Base-by-base conservation (phyloP, 805 yeast species). In the Candida parachauliodes region DNA sequence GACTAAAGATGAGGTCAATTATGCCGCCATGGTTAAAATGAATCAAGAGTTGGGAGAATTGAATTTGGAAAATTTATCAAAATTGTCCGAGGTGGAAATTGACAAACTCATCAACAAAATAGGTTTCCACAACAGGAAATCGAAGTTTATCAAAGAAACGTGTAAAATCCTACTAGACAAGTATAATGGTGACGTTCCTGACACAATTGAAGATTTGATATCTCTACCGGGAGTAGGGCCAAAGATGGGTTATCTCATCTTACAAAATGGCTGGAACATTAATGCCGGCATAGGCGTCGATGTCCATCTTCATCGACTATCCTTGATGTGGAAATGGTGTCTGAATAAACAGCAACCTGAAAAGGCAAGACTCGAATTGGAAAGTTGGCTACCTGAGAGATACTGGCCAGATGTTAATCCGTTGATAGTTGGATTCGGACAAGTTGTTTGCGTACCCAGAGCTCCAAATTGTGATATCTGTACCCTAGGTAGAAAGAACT, bases 211-310 rank as follows among this genome's bases (percentile, higher is more conserved):
- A 5, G 89, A 81, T 1, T 68, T 89, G 36, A 68, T 75, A 4
- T 58, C 73, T 0, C 62, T 89, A 22, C 96, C 96, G 0, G 98
- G 98, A 0, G 95, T 89, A 2, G 98, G 98, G 0, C 96, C 96
- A 7, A 89, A 89, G 56, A 89, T 89, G 98, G 95, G 94, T 0
- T 83, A 76, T 54, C 60, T 89, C 27, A 70, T 89, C 1, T 63
- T 88, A 41, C 95, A 88, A 50, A 74, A 77, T 28, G 95, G 93
- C 0, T 88, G 96, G 96, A 65, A 70, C 28, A 65, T 81, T 41
- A 79, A 72, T 37, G 64, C 68, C 10, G 97, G 97, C 0, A 86
- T 89, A n/a, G 96, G 97, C 7, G 96, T 89, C 8, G 98, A 89
- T 55, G 89, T 87, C 2, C 98, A 89, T 57, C 78, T 89, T 37